Evolutionary conservation across 805 yeast species (phyloP).

Genomic region (Scheffersomyces amazonensis): DNA sequence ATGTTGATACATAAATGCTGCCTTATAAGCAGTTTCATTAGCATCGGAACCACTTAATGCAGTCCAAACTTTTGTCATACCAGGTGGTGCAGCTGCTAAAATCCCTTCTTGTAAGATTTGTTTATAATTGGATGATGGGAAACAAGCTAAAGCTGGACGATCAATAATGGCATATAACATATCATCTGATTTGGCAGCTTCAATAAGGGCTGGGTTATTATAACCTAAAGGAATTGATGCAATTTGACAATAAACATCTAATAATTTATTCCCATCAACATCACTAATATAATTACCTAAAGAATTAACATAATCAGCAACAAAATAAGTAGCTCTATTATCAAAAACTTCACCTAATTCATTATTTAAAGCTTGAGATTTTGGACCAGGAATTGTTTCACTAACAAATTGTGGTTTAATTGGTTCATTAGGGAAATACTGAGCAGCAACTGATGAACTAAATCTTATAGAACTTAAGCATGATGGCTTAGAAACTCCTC

Average conservation of each 20-base stretch:
- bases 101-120: slow-evolving; percentile 48
- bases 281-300: slow-evolving; percentile 41
- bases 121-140: slow-evolving; percentile 50
- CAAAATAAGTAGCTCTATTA: slow-evolving; percentile 41
- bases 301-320: slow-evolving; percentile 36
- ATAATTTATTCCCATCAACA: slow-evolving; percentile 38
- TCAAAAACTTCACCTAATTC: slow-evolving; percentile 38
- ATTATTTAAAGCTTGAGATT: slow-evolving; percentile 24
- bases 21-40: slow-evolving; percentile 68
- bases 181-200: slow-evolving; percentile 36
- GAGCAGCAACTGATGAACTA: slow-evolving; percentile 5
- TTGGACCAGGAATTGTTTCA: slow-evolving; percentile 37
- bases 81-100: slow-evolving; percentile 64
- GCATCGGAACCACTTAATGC: slow-evolving; percentile 69
- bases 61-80: slow-evolving; percentile 59
- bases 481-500: neutral
- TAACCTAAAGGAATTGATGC: slow-evolving; percentile 43
- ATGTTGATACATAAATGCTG: slow-evolving; percentile 65
- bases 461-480: neutral
- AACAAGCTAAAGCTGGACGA: slow-evolving; percentile 45
- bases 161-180: slow-evolving; percentile 41
- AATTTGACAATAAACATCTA: slow-evolving; percentile 43
- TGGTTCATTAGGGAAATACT: slow-evolving; percentile 38
- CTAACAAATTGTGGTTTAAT: slow-evolving; percentile 26
- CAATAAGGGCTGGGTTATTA: slow-evolving; percentile 38